Base-by-base conservation (phyloP, 78 protist genomes). In the Cyanophora paradoxa region DNA sequence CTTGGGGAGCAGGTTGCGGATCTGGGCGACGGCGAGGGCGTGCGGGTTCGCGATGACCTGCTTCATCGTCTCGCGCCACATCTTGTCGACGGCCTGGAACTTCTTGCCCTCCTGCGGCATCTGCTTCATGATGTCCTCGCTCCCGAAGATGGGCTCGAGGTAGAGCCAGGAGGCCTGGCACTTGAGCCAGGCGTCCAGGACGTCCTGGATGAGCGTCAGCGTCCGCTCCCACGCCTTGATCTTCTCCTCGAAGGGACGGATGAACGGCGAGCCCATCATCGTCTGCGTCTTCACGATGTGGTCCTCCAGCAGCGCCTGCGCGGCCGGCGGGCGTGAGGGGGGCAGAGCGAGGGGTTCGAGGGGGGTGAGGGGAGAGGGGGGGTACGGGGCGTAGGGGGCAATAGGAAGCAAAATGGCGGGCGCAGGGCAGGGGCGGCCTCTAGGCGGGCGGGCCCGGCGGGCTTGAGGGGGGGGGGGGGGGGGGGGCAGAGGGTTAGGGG, bases 281-380 rank as follows among this genome's bases (percentile, higher is more conserved):
- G 88, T 74, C 54, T 83, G 88, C n/a, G 87, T 78, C 81, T 78
- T 75, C 37, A 87, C 86, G n/a, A 83, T 77, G 30, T 90, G 87
- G 57, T 90, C 94, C 44, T 89, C 93, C 31, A 89, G 76, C 42
- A 79, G 67, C 42, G 30, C 14, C 62, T 74, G 71, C 56, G 52
- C 13, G 52, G n/a, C n/a, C n/a, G n/a, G n/a, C n/a, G n/a, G n/a
- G n/a, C n/a, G n/a, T n/a, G n/a, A n/a, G n/a, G n/a, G n/a, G n/a
- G n/a, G n/a, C n/a, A n/a, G n/a, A n/a, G n/a, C n/a, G n/a, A n/a
- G n/a, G n/a, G n/a, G n/a, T n/a, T n/a, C n/a, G n/a, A n/a, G n/a
- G n/a, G n/a, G n/a, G n/a, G n/a, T n/a, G n/a, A n/a, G n/a, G n/a
- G n/a, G n/a, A n/a, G n/a, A n/a, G n/a, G n/a, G n/a, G n/a, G n/a